Percentiles rank a stretch among this genome's conserved stretches.
phyloP scores from a whole-genome alignment of 441 rosid species.

The Erodium trifolium region DNA sequence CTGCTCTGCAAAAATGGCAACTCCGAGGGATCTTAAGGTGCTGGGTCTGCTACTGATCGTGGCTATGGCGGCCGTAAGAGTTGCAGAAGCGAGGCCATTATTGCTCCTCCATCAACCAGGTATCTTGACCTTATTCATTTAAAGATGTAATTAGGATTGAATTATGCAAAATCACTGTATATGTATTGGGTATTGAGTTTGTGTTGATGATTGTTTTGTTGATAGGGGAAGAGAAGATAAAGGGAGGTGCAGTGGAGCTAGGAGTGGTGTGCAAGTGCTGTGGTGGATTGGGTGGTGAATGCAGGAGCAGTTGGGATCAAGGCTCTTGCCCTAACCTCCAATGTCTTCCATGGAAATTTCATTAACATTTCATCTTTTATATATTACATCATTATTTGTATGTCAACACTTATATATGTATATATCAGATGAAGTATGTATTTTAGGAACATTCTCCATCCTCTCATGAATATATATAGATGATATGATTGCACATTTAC shows the following conservation, averaged over 20 bases:
- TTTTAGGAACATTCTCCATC: no score
- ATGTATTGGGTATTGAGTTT: no score
- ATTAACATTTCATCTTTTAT: background rate
- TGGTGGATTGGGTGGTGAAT: background rate
- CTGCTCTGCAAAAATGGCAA: background rate
- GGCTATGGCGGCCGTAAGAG: background rate
- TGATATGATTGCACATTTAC: no score
- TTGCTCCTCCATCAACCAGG: background rate
- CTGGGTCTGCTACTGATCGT: background rate
- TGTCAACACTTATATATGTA: no score
- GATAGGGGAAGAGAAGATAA: background rate
- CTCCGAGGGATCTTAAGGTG: background rate
- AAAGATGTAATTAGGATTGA: background rate
- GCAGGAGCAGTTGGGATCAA: background rate
- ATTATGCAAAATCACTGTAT: no score
- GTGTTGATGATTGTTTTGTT: background rate
- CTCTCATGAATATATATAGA: no score
- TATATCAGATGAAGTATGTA: no score
- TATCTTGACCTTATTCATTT: background rate
- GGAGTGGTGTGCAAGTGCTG: constrained; percentile 2
- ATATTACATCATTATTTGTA: no score
- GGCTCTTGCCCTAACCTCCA: constrained; percentile 1
- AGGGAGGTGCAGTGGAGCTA: background rate
- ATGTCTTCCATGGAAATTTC: constrained; percentile 3
- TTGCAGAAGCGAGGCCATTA: background rate